These are phyloP conservation scores for Lactarius sp. DNA, from an alignment of 768 basidiomycete genomes.

Conservation along the genomic window DNA sequence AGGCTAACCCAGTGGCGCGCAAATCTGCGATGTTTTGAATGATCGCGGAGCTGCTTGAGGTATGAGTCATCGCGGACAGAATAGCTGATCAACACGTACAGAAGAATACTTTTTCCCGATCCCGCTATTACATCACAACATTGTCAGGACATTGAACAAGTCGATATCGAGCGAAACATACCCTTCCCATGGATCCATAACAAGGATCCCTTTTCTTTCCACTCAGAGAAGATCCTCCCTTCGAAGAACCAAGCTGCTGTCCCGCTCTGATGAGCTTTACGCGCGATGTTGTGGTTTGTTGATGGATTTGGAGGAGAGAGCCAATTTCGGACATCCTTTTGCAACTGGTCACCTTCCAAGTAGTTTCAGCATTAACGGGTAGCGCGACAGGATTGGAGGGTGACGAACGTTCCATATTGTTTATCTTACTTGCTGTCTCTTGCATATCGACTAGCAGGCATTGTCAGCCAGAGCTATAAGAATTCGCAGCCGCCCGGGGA, in stretches of 20 bases:
- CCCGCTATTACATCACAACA: not conserved
- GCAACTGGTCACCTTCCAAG: not conserved
- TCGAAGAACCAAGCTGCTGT: slow-evolving; percentile 5
- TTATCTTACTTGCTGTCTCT: not conserved
- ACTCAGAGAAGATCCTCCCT: not conserved
- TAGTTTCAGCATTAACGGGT: not conserved
- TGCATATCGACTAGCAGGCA: not conserved
- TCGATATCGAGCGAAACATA: not conserved
- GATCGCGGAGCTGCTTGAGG: not conserved
- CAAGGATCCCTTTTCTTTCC: slow-evolving; percentile 1
- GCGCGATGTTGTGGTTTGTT: not conserved
- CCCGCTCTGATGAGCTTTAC: not conserved
- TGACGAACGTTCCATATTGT: slow-evolving; percentile 11
- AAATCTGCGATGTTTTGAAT: not conserved
- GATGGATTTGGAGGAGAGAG: slow-evolving; percentile 10
- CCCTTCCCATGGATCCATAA: slow-evolving; percentile 17
- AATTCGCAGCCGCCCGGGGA: no score
- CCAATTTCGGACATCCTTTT: not conserved
- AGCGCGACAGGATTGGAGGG: no score
- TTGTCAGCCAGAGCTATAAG: not conserved
- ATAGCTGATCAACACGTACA: not conserved
- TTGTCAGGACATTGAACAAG: not conserved
- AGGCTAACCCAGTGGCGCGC: not conserved
- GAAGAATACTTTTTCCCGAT: slow-evolving; percentile 3
- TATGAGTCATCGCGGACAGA: not conserved